Evolutionary conservation across 2,329 filamentous ascomycete genomes (phyloP), one percentile per base, ranked within the genome.

Genomic region (Claviceps monticola): DNA sequence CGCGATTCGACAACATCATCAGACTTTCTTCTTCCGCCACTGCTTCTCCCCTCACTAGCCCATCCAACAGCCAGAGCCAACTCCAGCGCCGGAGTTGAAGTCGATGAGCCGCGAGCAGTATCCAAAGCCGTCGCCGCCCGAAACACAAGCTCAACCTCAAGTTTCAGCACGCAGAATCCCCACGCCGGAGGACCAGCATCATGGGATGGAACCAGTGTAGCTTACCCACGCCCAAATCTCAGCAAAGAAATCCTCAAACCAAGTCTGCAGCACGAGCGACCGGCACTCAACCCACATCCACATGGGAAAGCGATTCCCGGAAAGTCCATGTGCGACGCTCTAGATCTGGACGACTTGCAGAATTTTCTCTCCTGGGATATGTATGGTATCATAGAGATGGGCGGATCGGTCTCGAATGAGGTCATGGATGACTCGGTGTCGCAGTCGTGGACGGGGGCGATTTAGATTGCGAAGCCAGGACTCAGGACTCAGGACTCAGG

Each of bases 371-470:
- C 65, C 5, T 69, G 67, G 67, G 67, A 70, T 50, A 65, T 69
- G 64, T 66, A 68, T 48, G 66, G 67, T 19, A 67, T 69, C 38
- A 67, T 68, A 63, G 67, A 69, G 53, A 66, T 69, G 61, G 66
- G 65, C 36, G 67, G 67, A 8, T 60, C 64, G 1, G 59, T 67
- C 7, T 58, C 64, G 39, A 67, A 65, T 49, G 64, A 66, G 2
- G 66, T 62, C 6, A 62, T 62, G 49, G 66, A 69, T 38, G 66
- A 64, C 43, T 60, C 62, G 38, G 56, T 56, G 16, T 60, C 66
- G 54, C 64, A 62, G 29, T 64, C 61, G 0, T 66, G 62, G 63
- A 60, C 48, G 16, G 57, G 55, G 1, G 55, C 53, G 9, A 51
- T 59, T 23, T 59, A 42, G 39, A 34, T 34, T 34, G 29, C 29